phyloP scores from a whole-genome alignment of 805 yeast species.

The Sugiyamaella mastotermitis region DNA sequence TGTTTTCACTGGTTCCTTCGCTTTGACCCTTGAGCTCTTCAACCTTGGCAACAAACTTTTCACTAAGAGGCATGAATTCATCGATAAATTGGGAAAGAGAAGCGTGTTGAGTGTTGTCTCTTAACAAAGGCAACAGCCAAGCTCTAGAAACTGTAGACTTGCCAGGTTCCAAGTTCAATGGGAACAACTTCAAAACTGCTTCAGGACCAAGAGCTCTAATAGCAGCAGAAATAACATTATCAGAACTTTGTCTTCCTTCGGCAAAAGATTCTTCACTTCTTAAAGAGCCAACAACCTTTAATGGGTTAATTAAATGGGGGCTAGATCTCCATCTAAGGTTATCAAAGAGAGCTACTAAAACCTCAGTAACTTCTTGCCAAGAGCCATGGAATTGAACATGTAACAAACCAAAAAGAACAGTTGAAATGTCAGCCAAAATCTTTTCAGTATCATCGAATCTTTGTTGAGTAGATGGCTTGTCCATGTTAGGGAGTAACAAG shows the following conservation, averaged over 20 bases:
- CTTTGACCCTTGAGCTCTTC: slow-evolving; percentile 20
- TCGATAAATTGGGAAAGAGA: slow-evolving; percentile 55
- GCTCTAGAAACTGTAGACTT: slow-evolving; percentile 74
- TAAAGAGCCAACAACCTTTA: slow-evolving; percentile 78
- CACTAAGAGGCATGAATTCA: slow-evolving; percentile 59
- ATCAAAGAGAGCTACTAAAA: slow-evolving; percentile 55
- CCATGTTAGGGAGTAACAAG: slow-evolving; percentile 39
- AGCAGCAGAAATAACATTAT: slow-evolving; percentile 72
- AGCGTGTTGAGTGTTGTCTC: slow-evolving; percentile 78
- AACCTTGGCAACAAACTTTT: slow-evolving; percentile 22
- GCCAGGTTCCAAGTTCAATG: slow-evolving; percentile 63
- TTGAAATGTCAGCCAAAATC: slow-evolving; percentile 44
- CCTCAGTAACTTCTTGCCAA: slow-evolving; percentile 65
- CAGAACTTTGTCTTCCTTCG: slow-evolving; percentile 67
- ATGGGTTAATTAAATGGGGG: slow-evolving; percentile 61
- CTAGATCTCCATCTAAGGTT: slow-evolving; percentile 60
- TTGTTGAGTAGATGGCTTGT: slow-evolving; percentile 31
- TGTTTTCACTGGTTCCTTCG: slow-evolving; percentile 28
- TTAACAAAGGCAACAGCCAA: slow-evolving; percentile 85
- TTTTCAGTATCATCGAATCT: slow-evolving; percentile 37
- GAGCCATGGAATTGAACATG: slow-evolving; percentile 72
- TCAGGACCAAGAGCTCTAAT: slow-evolving; percentile 83
- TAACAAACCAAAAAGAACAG: slow-evolving; percentile 52
- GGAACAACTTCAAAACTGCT: slow-evolving; percentile 60
- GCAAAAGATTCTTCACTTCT: slow-evolving; percentile 69